Percentiles rank a stretch among this genome's conserved stretches.
Evolutionary conservation across 345 rosid species (phyloP).

Genomic region (Gossypium herbaceum): DNA sequence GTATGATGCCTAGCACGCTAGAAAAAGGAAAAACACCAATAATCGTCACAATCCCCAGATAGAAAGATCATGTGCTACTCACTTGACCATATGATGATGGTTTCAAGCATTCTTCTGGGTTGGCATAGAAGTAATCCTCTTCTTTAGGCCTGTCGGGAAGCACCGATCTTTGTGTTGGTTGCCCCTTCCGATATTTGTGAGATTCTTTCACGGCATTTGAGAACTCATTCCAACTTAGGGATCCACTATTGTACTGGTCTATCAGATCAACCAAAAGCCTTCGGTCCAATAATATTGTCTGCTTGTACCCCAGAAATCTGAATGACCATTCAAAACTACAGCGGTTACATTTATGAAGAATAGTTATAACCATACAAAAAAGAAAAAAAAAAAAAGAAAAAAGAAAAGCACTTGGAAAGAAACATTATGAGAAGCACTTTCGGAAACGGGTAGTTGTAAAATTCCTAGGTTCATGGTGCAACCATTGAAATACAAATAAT

Average conservation of each 20-base stretch:
- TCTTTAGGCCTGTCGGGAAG: conserved; percentile 82
- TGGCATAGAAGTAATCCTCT: conserved; percentile 92
- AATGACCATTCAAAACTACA: conserved; percentile 1
- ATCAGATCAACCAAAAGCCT: conserved; percentile 74
- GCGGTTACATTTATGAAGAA: neutral
- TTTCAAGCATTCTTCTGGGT: conserved; percentile 88
- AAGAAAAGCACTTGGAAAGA: neutral
- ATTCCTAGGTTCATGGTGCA: neutral
- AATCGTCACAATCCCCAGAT: conserved; percentile 14
- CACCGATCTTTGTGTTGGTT: conserved; percentile 52
- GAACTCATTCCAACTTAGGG: conserved; percentile 76
- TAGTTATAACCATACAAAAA: neutral
- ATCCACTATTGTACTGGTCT: conserved; percentile 60
- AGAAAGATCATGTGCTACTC: conserved; percentile 35
- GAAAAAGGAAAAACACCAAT: conserved; percentile 4
- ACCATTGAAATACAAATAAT: neutral
- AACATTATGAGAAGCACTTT: neutral
- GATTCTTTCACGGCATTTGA: conserved; percentile 65
- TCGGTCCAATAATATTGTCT: conserved; percentile 72
- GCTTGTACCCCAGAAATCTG: conserved; percentile 90
- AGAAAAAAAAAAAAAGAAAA: neutral
- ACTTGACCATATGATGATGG: conserved; percentile 34
- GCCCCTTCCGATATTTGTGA: conserved; percentile 70
- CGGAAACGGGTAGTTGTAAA: neutral
- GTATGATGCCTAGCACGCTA: conserved; percentile 22